Base-by-base conservation (phyloP, 2,329 filamentous ascomycete genomes). In the Mycogone perniciosa region DNA sequence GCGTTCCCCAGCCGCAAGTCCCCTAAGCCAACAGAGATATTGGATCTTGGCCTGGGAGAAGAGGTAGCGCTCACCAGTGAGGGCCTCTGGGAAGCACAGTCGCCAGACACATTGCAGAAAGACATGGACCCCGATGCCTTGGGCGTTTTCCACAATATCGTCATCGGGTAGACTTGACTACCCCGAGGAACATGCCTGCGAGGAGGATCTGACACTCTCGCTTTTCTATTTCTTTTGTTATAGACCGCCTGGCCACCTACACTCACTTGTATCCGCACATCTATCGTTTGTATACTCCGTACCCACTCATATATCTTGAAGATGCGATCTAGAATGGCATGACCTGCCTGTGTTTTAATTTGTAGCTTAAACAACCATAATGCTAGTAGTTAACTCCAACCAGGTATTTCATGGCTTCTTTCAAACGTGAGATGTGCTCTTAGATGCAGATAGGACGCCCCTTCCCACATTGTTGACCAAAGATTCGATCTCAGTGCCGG, bases 41-140 rank as follows among this genome's bases (percentile, higher is more conserved):
- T 77, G 35, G 66, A 67, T 3, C 60, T 79, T 5, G 63, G 59
- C 0, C 62, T 65, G 27, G 75, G 73, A 11, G 71, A 75, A 46
- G 70, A 75, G 54, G 66, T 76, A 3, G 57, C 64, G 2, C 60
- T 76, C 43, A 71, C 67, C 10, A 67, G 65, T 31, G 70, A 71
- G 10, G 72, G 73, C 1, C 54, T 71, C 9, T 63, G 65, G 56
- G 54, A 59, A n/a, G 5, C 7, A 35, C 7, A 7, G 3, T 11
- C 7, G 33, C 34, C 40, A 20, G 33, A 51, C 2, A 31, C 6
- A 42, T 5, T 26, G 35, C 48, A 39, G n/a, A 13, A 30, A 27
- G 34, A 31, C 4, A 31, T 27, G n/a, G 35, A 5, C 11, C 42
- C 42, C 7, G 48, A 50, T 39, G 35, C 35, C 10, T 35, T 50